Evolutionary conservation across 495 filamentous ascomycete species (phyloP), one percentile per base, ranked within the genome.

Genomic region (Evernia prunastri): DNA sequence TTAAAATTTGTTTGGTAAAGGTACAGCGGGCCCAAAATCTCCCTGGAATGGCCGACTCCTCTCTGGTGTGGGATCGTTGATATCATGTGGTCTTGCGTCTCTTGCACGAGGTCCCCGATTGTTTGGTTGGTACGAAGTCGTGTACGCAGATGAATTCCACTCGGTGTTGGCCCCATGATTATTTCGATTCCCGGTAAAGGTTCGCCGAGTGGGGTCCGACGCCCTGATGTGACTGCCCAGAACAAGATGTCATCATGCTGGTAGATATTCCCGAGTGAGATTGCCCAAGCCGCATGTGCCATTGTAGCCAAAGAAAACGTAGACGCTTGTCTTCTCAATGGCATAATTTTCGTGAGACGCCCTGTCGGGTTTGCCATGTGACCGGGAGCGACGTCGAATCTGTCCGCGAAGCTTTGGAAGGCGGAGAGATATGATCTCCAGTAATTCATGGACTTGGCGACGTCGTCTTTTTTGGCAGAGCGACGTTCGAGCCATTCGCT

Each of bases 221-320:
- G 56, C 35, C 56, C 56, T 13, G 20, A 23, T 15, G 3, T 27
- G 4, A 40, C 56, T 25, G 56, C 4, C 35, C 4, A 1, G 20
- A 58, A 58, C 0, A 58, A 15, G 23, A 58, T 12, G 12, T 58
- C 56, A 25, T 39, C 20, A 25, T 23, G 18, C 18, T 27, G 17
- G 0, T 25, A 58, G 1, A 58, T 1, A 11, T 25, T 58, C 35
- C 35, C 56, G 2, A 58, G 17, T 3, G 56, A n/a, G 18, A 58
- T 25, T 20, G 56, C 56, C 56, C 56, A 58, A 0, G 56, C 56
- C 6, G 33, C 56, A 58, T 58, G 56, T 3, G 18, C 56, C 17
- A 58, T 39, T 9, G 56, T 58, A 0, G 56, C n/a, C 18, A 58
- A 18, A 5, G 56, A 4, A 40, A 58, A 37, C 3, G 25, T 13